phyloP scores from a whole-genome alignment of 225 moss, liverwort and hornwort genomes.

The Rhytidiadelphus loreus region DNA sequence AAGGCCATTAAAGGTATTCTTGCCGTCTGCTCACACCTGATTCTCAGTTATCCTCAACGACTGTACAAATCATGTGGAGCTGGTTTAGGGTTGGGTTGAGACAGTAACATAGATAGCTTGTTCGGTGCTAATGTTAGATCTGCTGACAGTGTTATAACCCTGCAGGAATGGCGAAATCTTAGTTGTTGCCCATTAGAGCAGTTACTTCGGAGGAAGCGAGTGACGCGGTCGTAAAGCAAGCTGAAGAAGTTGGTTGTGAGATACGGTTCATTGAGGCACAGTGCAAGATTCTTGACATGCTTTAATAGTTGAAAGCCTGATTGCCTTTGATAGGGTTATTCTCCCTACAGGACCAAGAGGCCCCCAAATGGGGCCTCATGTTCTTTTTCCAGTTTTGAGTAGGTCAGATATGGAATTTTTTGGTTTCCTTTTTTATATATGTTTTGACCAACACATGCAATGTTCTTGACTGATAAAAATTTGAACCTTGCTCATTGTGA shows the following conservation, averaged over 20 bases:
- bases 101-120: background rate
- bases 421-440: no score
- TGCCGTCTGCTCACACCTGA: constrained; percentile 48
- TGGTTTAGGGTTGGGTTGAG: background rate
- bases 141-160: background rate
- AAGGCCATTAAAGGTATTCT: constrained; percentile 46
- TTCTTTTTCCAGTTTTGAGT: background rate
- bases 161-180: constrained; percentile 3
- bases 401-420: background rate
- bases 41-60: constrained; percentile 37
- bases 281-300: background rate
- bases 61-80: constrained; percentile 14
- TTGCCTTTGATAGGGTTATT: background rate
- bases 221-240: constrained; percentile 33
- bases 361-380: background rate
- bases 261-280: constrained; percentile 24
- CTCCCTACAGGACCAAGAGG: background rate
- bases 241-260: constrained; percentile 26
- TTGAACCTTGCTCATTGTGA: background rate
- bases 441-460: background rate
- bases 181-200: constrained; percentile 33
- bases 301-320: background rate
- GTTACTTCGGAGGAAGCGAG: constrained; percentile 26
- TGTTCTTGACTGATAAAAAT: background rate
- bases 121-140: background rate